Evolutionary conservation across 345 rosid species (phyloP), one percentile per base, ranked within the genome.

Genomic region (Combretum micranthum): DNA sequence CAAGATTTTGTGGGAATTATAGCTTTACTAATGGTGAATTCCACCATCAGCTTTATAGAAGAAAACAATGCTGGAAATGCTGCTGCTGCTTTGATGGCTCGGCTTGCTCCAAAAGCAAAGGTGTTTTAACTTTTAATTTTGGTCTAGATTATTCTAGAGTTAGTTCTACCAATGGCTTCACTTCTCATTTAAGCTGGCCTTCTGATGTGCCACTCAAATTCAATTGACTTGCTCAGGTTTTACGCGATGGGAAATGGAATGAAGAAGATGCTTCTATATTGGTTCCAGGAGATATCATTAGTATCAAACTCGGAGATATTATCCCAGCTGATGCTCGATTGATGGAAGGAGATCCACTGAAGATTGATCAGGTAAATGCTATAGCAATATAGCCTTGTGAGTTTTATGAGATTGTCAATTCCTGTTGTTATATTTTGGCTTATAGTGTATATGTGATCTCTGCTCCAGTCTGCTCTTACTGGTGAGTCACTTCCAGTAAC

Each of bases 401-500:
- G 8, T 32, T 3, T 32, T 32, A 32, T 32, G 39, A 2, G 39
- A 32, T 2, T 32, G 39, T 6, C 39, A 32, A 5, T 25, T 25
- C 5, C 3, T 25, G 8, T 47, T 12, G 42, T 13, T 12, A 50
- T 37, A 12, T n/a, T 47, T 44, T 16, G 16, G 18, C 56, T 15
- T 47, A 47, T 23, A 47, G 3, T 18, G 12, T 15, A 20, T 12
- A 16, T n/a, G 48, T 50, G 19, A 18, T 59, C 53, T 51, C 46
- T 55, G 68, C 66, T 64, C 13, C 80, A 90, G 87, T 90, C 97
- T 26, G 97, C 97, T 64, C 73, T 87, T 47, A 90, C 96, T 12
- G 97, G 96, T 64, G 97, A 90, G 56, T 87, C 97, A 0, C 86
- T 90, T 43, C 96, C 98, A 2, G 95, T 84, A 20, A 82, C 95